A percentile compares a stretch with the other conserved stretches of the same genome.
phyloP scores from a whole-genome alignment of 1,284 basidiomycete genomes.

The Leucoagaricus sp. region DNA sequence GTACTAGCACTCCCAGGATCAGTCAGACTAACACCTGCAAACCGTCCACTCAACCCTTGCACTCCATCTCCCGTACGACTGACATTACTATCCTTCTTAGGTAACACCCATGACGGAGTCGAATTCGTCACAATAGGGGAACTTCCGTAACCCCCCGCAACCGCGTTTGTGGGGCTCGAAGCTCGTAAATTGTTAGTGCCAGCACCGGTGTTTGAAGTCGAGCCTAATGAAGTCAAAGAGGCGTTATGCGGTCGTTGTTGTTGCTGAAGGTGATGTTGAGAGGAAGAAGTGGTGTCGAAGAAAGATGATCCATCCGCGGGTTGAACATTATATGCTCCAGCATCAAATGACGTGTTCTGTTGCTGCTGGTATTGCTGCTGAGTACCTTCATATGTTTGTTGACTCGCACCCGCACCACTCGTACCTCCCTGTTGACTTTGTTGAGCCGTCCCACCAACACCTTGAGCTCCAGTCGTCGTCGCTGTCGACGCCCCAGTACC shows the following conservation, averaged over 20 bases:
- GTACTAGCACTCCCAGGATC: slow-evolving; percentile 12
- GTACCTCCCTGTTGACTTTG: slow-evolving; percentile 6
- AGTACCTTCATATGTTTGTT: slow-evolving; percentile 12
- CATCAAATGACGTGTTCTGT: neutral
- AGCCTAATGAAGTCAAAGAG: slow-evolving; percentile 9
- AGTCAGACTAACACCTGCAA: slow-evolving; percentile 11
- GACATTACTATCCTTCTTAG: slow-evolving; percentile 17
- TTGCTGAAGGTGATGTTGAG: neutral
- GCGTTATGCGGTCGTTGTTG: neutral
- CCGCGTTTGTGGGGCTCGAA: slow-evolving; percentile 3
- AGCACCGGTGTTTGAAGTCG: neutral
- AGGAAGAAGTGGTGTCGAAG: neutral
- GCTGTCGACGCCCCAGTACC: neutral
- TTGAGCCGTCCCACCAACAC: neutral
- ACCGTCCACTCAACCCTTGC: slow-evolving; percentile 5
- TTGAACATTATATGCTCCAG: neutral
- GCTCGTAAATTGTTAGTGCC: neutral
- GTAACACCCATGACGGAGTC: slow-evolving; percentile 23
- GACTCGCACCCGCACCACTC: slow-evolving; percentile 1
- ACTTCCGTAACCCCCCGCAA: neutral
- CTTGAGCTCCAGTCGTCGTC: slow-evolving; percentile 12
- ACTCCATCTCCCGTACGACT: neutral
- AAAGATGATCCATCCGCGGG: neutral
- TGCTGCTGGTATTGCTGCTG: slow-evolving; percentile 19
- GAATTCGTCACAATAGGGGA: slow-evolving; percentile 6